Evolutionary conservation across 257 asterid species (phyloP), one percentile per base, ranked within the genome.

Genomic region (Voacanga thouarsii): DNA sequence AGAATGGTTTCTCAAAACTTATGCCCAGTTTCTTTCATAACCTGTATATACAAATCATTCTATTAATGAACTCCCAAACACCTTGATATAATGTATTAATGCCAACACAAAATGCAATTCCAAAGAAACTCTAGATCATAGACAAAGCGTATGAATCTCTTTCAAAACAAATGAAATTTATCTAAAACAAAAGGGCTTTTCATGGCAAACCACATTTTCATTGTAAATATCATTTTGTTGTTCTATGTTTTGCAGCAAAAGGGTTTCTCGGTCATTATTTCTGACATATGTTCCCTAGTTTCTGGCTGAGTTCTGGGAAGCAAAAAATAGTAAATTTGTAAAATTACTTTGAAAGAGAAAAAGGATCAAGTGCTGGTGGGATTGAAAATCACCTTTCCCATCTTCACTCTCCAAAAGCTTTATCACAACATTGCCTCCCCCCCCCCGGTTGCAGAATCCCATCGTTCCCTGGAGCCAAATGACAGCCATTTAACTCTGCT

Each of bases 1-100:
- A 96, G 98, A 65, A 96, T 82, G 16, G 99, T 96, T 83, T 96
- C 99, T 44, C 99, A 89, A 88, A 96, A 96, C 82, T 93, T 92
- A 23, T 82, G 73, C 37, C 99, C 99, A 0, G 95, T 93, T 82
- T 92, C 98, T 89, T 87, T 85, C 39, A 96, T 97, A 30, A 96
- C 99, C 99, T 96, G 90, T 82, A 77, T 50, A 33, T 70, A 83
- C 55, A 68, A 47, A 55, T 50, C 57, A 78, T 60, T 28, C 55
- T 24, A 72, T 21, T 21, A 74, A 16, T 26, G 77, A 76, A 28
- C 66, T 64, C 71, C 53, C 23, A 24, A 53, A 26, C 5, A 45
- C 60, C 64, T 19, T 53, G 24, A 71, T 28, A 26, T 26, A 57
- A 71, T 47, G 45, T 55, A 49, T 12, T 4, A 71, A 16, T 23